Evolutionary conservation across 305 asterid species (phyloP), one percentile per base, ranked within the genome.

Genomic region (Salvia sclarea): DNA sequence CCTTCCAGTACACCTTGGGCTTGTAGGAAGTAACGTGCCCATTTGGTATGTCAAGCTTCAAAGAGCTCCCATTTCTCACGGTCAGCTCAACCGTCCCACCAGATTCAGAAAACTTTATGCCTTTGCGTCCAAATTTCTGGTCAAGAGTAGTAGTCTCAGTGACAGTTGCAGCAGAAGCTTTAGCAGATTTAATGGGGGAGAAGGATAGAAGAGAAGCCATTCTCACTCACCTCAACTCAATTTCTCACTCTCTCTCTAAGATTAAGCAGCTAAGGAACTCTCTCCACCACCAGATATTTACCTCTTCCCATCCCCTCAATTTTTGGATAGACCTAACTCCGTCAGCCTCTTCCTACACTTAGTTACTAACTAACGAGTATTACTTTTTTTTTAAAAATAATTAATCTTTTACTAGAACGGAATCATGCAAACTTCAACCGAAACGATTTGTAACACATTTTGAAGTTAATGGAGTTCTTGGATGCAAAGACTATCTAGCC

Each of bases 1-100:
- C 97, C 70, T 82, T 88, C 97, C 97, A 91, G 76, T 85, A 81
- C 22, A 91, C 97, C 74, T 88, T 91, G 5, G 96, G 96, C 82
- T 54, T 82, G 82, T 91, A 91, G 44, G 96, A 88, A 67, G 85
- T 82, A 35, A 91, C 72, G 47, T 85, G 97, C 1, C 79, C 96
- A 76, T 60, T 83, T 11, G 92, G 80, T 65, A 91, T 81, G 4
- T 81, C 77, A 30, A 88, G 80, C 77, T 84, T 91, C 11, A 88
- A 22, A 0, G 97, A 91, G 72, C 97, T 91, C 12, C 97, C 97
- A 61, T 91, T 91, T 60, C 95, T 75, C 0, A 88, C 95, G 0
- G 88, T 84, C 11, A 91, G 83, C 78, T 86, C 97, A 12, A 90
- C 90, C 0, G 64, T 56, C 12, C 68, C 70, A 0, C 68, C 70